phyloP scores from a whole-genome alignment of 257 asterid species.

The Ophiorrhiza pumila region DNA sequence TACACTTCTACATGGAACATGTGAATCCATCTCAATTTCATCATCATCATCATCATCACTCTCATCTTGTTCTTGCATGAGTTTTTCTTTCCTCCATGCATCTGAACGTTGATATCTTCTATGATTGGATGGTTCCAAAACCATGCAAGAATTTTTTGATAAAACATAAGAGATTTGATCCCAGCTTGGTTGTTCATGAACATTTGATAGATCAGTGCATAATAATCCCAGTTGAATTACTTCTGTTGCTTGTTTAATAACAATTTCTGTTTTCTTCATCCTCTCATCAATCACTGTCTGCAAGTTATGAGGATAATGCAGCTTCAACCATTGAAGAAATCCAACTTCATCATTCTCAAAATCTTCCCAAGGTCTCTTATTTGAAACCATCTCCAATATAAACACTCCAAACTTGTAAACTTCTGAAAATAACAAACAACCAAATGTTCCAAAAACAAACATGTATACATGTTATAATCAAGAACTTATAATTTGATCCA shows the following conservation, averaged over 20 bases:
- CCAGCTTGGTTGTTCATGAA: conserved; percentile 37
- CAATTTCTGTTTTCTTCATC: conserved; percentile 32
- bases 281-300: conserved; percentile 43
- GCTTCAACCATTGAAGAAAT: conserved; percentile 42
- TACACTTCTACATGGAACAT: neutral
- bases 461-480: too few species aligned
- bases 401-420: conserved; percentile 42
- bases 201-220: conserved; percentile 41
- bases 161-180: conserved; percentile 29
- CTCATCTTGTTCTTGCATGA: neutral
- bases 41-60: neutral
- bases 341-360: conserved; percentile 29
- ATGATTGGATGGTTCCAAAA: neutral
- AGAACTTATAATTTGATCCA: too few species aligned
- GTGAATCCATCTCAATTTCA: neutral
- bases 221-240: conserved; percentile 36
- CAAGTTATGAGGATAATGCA: conserved; percentile 27
- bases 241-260: conserved; percentile 29
- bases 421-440: conserved; percentile 20
- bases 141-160: conserved; percentile 21
- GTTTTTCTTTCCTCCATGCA: neutral
- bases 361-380: conserved; percentile 31
- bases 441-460: neutral
- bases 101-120: neutral
- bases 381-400: conserved; percentile 27